Evolutionary conservation across 768 basidiomycete species (phyloP).

Genomic region (Rhizopogon sp.): DNA sequence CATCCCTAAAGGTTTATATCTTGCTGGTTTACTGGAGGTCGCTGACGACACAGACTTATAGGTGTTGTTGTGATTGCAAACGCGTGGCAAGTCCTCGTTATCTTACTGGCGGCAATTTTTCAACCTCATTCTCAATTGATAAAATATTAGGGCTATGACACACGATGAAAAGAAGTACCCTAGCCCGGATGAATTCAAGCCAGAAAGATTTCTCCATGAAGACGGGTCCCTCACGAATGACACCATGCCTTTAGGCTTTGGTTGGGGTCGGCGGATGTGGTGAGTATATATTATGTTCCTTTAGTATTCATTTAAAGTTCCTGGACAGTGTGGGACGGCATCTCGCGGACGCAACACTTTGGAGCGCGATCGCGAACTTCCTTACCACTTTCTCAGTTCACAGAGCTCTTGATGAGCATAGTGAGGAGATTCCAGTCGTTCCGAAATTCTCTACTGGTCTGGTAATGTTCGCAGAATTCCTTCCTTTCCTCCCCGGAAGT

Average conservation of each 20-base stretch:
- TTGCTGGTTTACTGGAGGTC: not conserved
- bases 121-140: not conserved
- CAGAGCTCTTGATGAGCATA: no score
- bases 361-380: constrained; percentile 18
- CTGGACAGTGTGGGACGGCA: constrained; percentile 33
- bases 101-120: not conserved
- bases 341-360: constrained; percentile 34
- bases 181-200: constrained; percentile 3
- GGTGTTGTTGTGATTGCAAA: constrained; percentile 7
- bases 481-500: no score
- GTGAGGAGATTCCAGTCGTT: no score
- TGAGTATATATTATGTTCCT: no score
- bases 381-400: constrained; percentile 9
- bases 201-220: constrained; percentile 8
- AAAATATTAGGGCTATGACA: constrained; percentile 4
- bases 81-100: constrained; percentile 1
- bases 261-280: constrained; percentile 2
- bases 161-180: constrained; percentile 10
- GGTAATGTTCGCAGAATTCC: no score
- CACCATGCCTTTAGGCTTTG: constrained; percentile 3
- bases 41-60: not conserved
- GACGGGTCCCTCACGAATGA: constrained; percentile 9
- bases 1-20: constrained; percentile 12
- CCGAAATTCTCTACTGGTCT: no score
- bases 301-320: no score